These are phyloP conservation scores for Nephelium lappaceum DNA, from an alignment of 345 rosid genomes.

Conservation along the genomic window DNA sequence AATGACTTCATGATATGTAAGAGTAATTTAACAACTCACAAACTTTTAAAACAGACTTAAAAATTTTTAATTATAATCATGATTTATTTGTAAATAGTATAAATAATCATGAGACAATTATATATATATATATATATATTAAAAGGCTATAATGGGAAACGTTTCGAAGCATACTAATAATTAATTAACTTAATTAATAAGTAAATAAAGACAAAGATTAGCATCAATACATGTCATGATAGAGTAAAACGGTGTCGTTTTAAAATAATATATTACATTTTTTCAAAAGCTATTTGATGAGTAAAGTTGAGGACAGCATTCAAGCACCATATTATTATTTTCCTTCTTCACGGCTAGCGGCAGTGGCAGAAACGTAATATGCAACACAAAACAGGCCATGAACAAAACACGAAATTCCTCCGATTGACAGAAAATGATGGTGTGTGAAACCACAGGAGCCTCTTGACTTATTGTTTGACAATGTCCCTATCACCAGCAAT, in stretches of 20 bases:
- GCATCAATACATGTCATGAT: neutral
- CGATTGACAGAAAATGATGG: slow-evolving; percentile 83
- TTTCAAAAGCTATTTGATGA: slow-evolving; percentile 6
- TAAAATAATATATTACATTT: neutral
- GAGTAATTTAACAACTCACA: no score
- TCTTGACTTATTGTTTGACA: slow-evolving; percentile 76
- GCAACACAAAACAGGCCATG: slow-evolving; percentile 83
- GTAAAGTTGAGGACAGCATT: slow-evolving; percentile 1
- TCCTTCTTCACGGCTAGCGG: slow-evolving; percentile 45
- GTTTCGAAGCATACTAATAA: neutral
- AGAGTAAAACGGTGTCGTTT: neutral
- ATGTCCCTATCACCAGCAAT: slow-evolving; percentile 70
- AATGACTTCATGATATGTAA: no score
- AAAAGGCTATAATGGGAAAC: neutral
- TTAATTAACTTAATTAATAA: neutral
- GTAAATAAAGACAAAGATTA: neutral
- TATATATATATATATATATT: neutral
- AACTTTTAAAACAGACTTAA: no score
- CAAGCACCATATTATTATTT: slow-evolving; percentile 37
- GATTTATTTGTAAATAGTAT: neutral
- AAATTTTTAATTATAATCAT: no score
- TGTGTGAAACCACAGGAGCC: slow-evolving; percentile 86
- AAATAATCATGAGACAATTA: neutral
- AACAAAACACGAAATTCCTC: slow-evolving; percentile 87
- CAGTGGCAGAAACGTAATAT: slow-evolving; percentile 80